A percentile compares a stretch with the other conserved stretches of the same genome.
Conservation (phyloP, 2,329 filamentous ascomycete species). For the Colletotrichum navitas region DNA sequence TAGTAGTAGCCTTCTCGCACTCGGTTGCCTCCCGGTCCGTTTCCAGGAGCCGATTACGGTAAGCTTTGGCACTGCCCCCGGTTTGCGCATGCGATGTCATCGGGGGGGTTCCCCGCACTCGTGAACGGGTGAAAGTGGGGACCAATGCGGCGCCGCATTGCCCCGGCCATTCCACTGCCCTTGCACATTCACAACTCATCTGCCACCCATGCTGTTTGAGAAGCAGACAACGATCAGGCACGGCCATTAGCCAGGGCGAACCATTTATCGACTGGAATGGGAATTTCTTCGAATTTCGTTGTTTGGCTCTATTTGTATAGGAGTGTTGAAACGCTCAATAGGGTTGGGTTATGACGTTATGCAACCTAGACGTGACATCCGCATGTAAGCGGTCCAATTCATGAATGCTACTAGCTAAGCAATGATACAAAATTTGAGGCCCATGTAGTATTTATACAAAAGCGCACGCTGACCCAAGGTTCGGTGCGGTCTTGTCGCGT, state of each 20-base stretch:
- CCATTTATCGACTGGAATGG: neutral
- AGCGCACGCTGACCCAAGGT: neutral
- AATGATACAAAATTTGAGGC: neutral
- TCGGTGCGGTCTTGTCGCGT: neutral
- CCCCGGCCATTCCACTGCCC: neutral
- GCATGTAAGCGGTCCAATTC: neutral
- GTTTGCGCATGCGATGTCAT: neutral
- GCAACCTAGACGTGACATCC: neutral
- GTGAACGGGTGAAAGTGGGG: neutral
- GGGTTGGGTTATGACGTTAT: too few relatives aligned
- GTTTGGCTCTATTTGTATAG: neutral
- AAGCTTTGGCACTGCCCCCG: neutral
- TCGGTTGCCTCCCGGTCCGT: slow-evolving; percentile 19
- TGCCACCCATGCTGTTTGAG: too few relatives aligned
- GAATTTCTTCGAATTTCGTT: neutral
- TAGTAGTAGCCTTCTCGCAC: slow-evolving; percentile 12
- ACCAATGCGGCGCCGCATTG: slow-evolving; percentile 8
- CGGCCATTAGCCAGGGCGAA: neutral
- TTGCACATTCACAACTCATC: too few relatives aligned
- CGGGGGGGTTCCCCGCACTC: slow-evolving; percentile 8
- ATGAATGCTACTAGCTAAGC: neutral
- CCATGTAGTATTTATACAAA: neutral
- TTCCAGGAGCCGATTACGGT: slow-evolving; percentile 5
- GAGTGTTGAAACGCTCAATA: neutral
- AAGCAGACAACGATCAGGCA: neutral